Conservation (phyloP, 1,284 basidiomycete genomes). For the Trichosporon sp. region DNA sequence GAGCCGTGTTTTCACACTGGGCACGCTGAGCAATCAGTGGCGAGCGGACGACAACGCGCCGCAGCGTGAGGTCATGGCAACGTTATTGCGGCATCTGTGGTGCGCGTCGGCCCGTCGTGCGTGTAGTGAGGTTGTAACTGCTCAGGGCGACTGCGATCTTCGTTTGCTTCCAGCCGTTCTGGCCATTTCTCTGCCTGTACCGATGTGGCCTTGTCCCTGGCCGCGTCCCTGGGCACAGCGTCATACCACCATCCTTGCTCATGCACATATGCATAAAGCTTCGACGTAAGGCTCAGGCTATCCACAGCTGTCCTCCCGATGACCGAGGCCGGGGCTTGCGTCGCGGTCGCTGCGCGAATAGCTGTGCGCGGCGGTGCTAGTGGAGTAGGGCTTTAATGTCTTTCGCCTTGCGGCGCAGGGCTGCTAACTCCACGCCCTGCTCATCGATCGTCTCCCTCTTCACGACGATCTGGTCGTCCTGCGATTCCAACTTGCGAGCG, state of each 20-base stretch:
- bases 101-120: not conserved
- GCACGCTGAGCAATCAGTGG: not conserved
- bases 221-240: not conserved
- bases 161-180: not conserved
- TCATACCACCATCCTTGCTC: not conserved
- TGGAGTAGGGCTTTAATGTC: not conserved
- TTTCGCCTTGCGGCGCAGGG: not conserved
- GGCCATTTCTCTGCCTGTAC: not conserved
- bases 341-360: not conserved
- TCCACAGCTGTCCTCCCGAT: not conserved
- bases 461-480: not conserved
- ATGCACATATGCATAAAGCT: constrained; percentile 1
- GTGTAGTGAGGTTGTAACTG: not conserved
- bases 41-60: not conserved
- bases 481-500: not conserved
- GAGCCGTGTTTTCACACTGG: not conserved
- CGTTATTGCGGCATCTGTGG: not conserved
- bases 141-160: not conserved
- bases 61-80: not conserved
- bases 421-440: not conserved
- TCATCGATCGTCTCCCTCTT: not conserved
- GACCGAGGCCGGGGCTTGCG: not conserved
- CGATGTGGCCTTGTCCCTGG: not conserved
- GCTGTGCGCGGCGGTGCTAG: not conserved
- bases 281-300: not conserved